Base-by-base conservation (phyloP, 306 rosid genomes). In the Senna tora region DNA sequence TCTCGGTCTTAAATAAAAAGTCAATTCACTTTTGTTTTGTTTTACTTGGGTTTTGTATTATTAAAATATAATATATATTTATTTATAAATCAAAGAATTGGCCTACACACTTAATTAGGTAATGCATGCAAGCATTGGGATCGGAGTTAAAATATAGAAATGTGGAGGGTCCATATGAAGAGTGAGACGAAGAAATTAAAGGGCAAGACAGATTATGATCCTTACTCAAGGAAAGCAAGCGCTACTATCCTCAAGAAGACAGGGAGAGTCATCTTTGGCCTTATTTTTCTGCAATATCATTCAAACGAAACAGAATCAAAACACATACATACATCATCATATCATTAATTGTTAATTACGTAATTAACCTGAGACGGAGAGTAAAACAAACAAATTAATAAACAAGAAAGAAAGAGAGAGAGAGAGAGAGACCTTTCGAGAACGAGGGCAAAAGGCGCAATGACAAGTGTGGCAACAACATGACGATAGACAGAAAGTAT, bases 191-290 rank as follows among this genome's bases (percentile, higher is more conserved):
- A 25, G 30, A 25, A 25, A 25, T n/a, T n/a, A n/a, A n/a, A n/a
- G n/a, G 30, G 30, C 3, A 25, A 25, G 30, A n/a, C n/a, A 25
- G 30, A 25, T 25, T 25, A 25, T 25, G 80, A 76, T 76, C 22
- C 88, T 89, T 89, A 95, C 99, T 95, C 99, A 39, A 95, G 90
- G 72, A 95, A 92, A 33, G 84, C 99, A 65, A 95, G 99, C 67
- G 60, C 69, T 73, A 92, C 46, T 9, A 95, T 77, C 80, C 99
- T 85, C 36, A 88, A 69, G 84, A 95, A 84, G 66, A 92, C 72
- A 5, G 96, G 90, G n/a, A 92, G 85, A 15, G 99, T 95, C 99
- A 95, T 89, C 86, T 82, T 85, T 14, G 99, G 96, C 79, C 99
- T 82, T 65, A 81, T 90, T 74, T 95, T 95, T 77, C 99, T 95